Conservation (phyloP, 163 green algal species). For the Chlamydomonas reinhardtii region DNA sequence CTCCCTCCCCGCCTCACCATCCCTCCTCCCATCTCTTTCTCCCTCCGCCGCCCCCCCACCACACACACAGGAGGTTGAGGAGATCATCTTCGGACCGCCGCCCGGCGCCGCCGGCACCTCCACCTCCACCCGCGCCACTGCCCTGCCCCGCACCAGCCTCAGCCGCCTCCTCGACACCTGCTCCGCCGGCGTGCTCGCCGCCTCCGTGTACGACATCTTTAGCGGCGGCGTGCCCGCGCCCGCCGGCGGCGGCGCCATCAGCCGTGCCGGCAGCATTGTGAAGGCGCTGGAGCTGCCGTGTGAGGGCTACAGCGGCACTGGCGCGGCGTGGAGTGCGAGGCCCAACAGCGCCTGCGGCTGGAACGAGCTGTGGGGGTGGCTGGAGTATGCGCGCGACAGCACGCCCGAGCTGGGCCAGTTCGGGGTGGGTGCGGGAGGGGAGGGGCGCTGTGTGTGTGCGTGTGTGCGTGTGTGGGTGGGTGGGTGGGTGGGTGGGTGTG, state of each 20-base stretch:
- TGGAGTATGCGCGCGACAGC: constrained; percentile 4
- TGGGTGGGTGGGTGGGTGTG: background rate
- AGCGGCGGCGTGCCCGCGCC: background rate
- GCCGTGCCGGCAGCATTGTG: background rate
- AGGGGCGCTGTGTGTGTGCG: background rate
- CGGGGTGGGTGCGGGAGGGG: background rate
- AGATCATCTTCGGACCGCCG: constrained; percentile 8
- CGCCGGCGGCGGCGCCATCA: background rate
- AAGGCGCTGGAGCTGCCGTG: constrained; percentile 24
- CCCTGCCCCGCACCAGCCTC: background rate
- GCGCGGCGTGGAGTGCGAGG: background rate
- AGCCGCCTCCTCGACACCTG: background rate
- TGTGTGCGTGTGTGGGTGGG: background rate
- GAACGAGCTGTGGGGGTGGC: constrained; percentile 8
- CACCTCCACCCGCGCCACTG: background rate
- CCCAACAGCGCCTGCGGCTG: background rate
- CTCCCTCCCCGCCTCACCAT: background rate
- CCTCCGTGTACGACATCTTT: background rate
- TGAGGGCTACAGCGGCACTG: background rate
- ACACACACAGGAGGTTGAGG: background rate
- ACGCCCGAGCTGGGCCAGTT: background rate
- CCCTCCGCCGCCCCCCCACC: background rate
- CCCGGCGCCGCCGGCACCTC: background rate
- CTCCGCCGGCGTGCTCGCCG: background rate
- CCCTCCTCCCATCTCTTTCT: background rate